A percentile compares a stretch with the other conserved stretches of the same genome.
Evolutionary conservation across 2,329 filamentous ascomycete genomes (phyloP).

Genomic region (Beauveria australis): DNA sequence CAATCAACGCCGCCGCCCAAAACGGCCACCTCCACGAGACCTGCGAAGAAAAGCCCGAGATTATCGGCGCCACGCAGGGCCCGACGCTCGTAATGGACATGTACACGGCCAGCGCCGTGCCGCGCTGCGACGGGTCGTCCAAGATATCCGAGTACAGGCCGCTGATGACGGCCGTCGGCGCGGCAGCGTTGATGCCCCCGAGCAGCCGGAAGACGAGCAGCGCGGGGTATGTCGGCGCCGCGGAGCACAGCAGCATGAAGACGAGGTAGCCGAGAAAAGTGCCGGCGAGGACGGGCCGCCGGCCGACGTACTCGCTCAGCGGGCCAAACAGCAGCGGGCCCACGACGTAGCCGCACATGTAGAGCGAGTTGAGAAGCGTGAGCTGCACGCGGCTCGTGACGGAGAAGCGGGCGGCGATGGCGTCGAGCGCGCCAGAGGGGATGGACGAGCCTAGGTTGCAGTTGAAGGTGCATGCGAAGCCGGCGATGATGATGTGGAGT

Average conservation of each 20-base stretch:
- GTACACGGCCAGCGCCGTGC: conserved; percentile 26
- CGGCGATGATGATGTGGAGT: conserved; percentile 25
- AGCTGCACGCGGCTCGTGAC: conserved; percentile 21
- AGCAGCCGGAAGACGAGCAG: conserved; percentile 34
- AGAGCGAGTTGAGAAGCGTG: conserved; percentile 27
- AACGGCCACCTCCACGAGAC: conserved; percentile 33
- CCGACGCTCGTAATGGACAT: conserved; percentile 26
- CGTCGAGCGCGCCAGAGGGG: conserved; percentile 28
- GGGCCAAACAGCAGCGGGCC: conserved; percentile 27
- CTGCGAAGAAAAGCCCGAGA: conserved; percentile 42
- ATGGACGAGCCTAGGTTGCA: conserved; percentile 29
- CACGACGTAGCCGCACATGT: conserved; percentile 28
- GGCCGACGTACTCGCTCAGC: conserved; percentile 27
- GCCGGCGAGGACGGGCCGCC: conserved; percentile 24
- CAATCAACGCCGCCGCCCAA: conserved; percentile 29
- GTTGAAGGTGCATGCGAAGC: conserved; percentile 29
- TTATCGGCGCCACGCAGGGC: conserved; percentile 39
- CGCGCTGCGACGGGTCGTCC: conserved; percentile 23
- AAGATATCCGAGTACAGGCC: conserved; percentile 27
- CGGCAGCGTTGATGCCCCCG: conserved; percentile 25
- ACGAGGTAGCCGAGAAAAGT: conserved; percentile 26
- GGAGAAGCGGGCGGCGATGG: conserved; percentile 22
- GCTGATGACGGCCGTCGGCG: conserved; percentile 26
- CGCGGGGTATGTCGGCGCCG: conserved; percentile 32
- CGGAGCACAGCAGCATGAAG: conserved; percentile 29